Evolutionary conservation across 768 basidiomycete species (phyloP).

Genomic region (Auriculariales sp.): DNA sequence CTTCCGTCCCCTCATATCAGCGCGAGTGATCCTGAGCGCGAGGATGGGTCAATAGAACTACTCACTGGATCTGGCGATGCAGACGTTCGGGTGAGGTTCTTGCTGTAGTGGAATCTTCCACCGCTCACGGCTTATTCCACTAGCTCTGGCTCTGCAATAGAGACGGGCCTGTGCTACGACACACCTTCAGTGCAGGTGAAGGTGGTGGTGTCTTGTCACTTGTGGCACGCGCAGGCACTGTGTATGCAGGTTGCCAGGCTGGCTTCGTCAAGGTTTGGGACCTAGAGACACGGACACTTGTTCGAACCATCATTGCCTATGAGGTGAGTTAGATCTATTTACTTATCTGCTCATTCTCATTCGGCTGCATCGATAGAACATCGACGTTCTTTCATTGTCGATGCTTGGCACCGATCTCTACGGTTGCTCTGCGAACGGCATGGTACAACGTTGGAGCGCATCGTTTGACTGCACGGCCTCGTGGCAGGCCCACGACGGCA

Average conservation of each 20-base stretch:
- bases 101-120: background rate
- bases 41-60: constrained; percentile 28
- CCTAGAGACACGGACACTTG: constrained; percentile 73
- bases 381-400: constrained; percentile 73
- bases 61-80: constrained; percentile 88
- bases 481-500: constrained; percentile 71
- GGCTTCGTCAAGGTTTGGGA: constrained; percentile 87
- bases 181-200: constrained; percentile 56
- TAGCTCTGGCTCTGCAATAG: constrained; percentile 56
- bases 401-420: constrained; percentile 43
- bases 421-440: constrained; percentile 36
- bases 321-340: constrained; percentile 32
- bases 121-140: background rate
- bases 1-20: constrained; percentile 20
- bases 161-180: constrained; percentile 31
- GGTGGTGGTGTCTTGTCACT: constrained; percentile 72
- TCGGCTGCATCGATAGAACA: constrained; percentile 34
- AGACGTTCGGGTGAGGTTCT: constrained; percentile 52
- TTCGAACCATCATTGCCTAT: constrained; percentile 76
- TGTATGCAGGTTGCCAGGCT: constrained; percentile 90
- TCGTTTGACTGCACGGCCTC: constrained; percentile 75
- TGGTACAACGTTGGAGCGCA: constrained; percentile 68
- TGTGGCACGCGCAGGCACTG: constrained; percentile 54
- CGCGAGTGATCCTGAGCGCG: constrained; percentile 7
- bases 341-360: background rate